Base-by-base conservation (phyloP, 176 grass and related monocot genomes). In the Pharus latifolius region DNA sequence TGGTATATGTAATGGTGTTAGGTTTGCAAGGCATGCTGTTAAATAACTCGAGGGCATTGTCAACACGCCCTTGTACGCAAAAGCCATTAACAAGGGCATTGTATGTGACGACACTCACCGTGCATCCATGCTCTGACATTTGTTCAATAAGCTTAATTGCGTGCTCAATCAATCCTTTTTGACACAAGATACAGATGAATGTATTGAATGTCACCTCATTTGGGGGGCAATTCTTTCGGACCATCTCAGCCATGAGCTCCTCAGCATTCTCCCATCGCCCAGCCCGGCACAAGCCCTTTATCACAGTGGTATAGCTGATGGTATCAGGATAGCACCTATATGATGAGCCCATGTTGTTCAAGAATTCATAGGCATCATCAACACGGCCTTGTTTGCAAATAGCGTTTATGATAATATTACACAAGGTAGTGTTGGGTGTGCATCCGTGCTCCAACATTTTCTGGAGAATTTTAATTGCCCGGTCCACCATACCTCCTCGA, bases 1-100 rank as follows among this genome's bases (percentile, higher is more conserved):
- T 91, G 32, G 84, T 91, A 59, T 91, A 91, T 47, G 84, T 91
- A 62, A 87, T 82, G 44, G 84, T 91, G 42, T 91, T 85, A 32
- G 88, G 88, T 24, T 77, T 78, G 45, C 75, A 79, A 26, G 75
- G 69, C 69, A 84, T 58, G 53, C 63, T 67, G 22, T 59, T 65
- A 54, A 85, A 79, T 37, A 91, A 32, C 61, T 78, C 54, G 28
- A 80, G 37, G 72, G 84, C 70, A 73, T 62, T 70, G 56, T 91
- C 75, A 65, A 91, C 35, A 38, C 23, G 65, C 18, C 73, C 83
- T 68, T 83, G 75, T 29, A 80, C 81, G 35, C 88, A 91, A 29
- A 83, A 91, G n/a, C 83, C 88, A 51, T 78, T 80, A 58, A 91
- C 64, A 52, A 91, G 70, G 38, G 88, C 83, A 30, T 91, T 85